phyloP scores from a whole-genome alignment of 75 land plant genomes.

The Picea glauca region DNA sequence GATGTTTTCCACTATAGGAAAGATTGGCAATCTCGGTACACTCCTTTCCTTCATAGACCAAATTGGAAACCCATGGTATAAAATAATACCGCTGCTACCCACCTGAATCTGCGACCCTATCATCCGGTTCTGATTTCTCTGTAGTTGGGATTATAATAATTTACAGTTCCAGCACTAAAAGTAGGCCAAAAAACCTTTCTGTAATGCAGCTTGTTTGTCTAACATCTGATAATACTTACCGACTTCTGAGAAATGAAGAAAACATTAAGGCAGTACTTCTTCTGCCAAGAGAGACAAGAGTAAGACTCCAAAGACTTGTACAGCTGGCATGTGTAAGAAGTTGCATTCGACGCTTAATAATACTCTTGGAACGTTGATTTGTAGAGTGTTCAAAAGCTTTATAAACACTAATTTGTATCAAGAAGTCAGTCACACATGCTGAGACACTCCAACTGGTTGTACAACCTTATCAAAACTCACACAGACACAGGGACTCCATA shows the following conservation, averaged over 20 bases:
- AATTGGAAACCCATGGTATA: neutral
- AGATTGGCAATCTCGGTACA: neutral
- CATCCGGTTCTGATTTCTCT: neutral
- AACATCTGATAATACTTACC: neutral
- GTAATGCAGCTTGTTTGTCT: neutral
- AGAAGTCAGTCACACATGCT: neutral
- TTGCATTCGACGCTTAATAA: neutral
- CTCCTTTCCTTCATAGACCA: neutral
- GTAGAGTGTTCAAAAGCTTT: neutral
- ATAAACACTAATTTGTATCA: neutral
- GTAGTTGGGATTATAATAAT: neutral
- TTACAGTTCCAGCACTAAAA: neutral
- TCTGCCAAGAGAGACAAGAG: neutral
- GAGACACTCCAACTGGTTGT: neutral
- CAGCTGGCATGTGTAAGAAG: constrained; percentile 1
- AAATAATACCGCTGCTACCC: neutral
- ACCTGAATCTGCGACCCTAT: neutral
- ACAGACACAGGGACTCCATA: neutral
- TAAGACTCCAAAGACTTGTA: neutral
- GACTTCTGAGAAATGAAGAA: neutral
- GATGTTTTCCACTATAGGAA: neutral
- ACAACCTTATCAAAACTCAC: neutral
- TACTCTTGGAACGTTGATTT: neutral
- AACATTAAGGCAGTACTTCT: neutral
- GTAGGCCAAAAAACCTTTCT: neutral